Evolutionary conservation across 139 green algal genomes (phyloP).

Genomic region (Gonium pectorale): DNA sequence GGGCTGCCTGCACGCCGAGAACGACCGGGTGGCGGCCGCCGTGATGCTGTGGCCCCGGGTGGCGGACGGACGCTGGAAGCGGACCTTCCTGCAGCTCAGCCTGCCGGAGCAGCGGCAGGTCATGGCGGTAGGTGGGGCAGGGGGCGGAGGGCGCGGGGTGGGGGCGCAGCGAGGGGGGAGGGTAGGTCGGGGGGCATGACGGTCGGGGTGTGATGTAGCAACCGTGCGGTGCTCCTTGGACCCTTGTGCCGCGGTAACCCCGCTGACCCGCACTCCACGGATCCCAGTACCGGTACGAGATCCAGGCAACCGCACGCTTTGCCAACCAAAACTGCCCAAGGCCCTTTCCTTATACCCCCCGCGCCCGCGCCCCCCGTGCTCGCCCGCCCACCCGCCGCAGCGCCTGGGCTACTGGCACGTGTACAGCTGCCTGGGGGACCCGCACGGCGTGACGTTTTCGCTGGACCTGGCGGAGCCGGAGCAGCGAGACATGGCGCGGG

Average conservation of each 20-base stretch:
- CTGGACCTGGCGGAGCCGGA: slow-evolving; percentile 53
- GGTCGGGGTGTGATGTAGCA: no score
- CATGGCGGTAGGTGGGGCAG: not conserved
- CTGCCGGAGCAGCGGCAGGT: slow-evolving; percentile 47
- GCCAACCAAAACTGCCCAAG: no score
- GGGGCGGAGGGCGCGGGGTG: not conserved
- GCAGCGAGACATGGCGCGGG: slow-evolving; percentile 58
- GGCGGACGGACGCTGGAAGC: slow-evolving; percentile 34
- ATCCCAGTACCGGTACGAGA: no score
- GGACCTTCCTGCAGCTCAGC: slow-evolving; percentile 29
- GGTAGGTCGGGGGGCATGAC: not conserved
- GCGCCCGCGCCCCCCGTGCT: not conserved
- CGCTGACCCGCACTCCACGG: no score
- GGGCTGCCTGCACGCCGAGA: slow-evolving; percentile 21
- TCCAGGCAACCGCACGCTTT: no score
- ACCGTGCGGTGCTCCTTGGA: not conserved
- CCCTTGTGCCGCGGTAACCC: no score
- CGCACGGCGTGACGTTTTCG: slow-evolving; percentile 50
- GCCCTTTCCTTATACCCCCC: not conserved
- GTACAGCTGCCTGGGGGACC: slow-evolving; percentile 44
- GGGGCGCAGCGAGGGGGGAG: not conserved
- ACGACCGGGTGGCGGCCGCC: slow-evolving; percentile 30
- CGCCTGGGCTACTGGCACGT: slow-evolving; percentile 57
- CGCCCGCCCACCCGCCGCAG: not conserved
- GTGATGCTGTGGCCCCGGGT: slow-evolving; percentile 53